A percentile compares a stretch with the other conserved stretches of the same genome.
phyloP scores from a whole-genome alignment of 371 early-diverging fungal genomes.

The Vairimorpha necatrix region DNA sequence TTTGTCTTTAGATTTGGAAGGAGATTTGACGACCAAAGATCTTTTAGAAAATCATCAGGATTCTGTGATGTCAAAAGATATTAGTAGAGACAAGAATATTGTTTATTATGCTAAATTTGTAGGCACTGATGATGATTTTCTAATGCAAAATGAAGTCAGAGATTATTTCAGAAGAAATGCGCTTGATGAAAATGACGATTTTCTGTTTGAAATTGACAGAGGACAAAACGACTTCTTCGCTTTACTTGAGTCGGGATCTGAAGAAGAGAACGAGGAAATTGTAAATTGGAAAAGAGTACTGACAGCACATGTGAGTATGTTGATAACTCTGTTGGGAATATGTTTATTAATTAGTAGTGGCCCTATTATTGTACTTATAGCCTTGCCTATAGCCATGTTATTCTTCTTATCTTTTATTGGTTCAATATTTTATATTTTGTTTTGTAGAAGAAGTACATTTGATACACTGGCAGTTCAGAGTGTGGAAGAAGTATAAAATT shows the following conservation, averaged over 20 bases:
- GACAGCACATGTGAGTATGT: slow-evolving; percentile 63
- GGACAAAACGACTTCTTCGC: slow-evolving; percentile 66
- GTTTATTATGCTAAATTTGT: slow-evolving; percentile 64
- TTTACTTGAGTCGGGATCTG: slow-evolving; percentile 60
- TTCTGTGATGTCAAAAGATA: background rate
- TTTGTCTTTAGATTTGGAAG: background rate
- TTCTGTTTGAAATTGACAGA: slow-evolving; percentile 68
- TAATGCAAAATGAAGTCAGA: slow-evolving; percentile 69
- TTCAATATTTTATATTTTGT: slow-evolving; percentile 64
- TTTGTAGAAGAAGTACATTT: slow-evolving; percentile 63
- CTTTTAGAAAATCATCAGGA: slow-evolving; percentile 40
- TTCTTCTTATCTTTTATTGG: slow-evolving; percentile 62
- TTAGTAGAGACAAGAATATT: slow-evolving; percentile 24
- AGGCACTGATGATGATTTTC: slow-evolving; percentile 74
- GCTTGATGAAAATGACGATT: slow-evolving; percentile 69
- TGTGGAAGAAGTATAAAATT: slow-evolving; percentile 60
- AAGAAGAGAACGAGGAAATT: slow-evolving; percentile 59
- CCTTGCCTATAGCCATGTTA: slow-evolving; percentile 61
- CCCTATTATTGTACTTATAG: slow-evolving; percentile 61
- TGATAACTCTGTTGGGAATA: slow-evolving; percentile 58
- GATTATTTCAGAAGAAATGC: slow-evolving; percentile 71
- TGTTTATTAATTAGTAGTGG: slow-evolving; percentile 60
- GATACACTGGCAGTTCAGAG: slow-evolving; percentile 64
- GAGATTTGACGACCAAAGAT: slow-evolving; percentile 24
- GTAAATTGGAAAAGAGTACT: slow-evolving; percentile 65